Percentiles rank a stretch among this genome's conserved stretches.
Conservation (phyloP, 331 rosid genomes). For the Pyrus hybrid region DNA sequence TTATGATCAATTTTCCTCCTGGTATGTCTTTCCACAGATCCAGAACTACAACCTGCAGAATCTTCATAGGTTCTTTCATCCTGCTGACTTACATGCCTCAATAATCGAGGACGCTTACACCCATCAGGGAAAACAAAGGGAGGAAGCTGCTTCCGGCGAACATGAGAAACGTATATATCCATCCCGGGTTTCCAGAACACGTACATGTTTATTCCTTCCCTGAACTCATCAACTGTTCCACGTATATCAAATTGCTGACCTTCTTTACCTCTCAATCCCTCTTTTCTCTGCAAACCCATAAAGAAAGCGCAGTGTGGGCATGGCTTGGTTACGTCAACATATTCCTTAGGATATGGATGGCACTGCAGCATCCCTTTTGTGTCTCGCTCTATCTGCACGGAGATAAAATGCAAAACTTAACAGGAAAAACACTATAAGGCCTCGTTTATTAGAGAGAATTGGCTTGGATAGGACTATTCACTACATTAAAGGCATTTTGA, state of each 20-base stretch:
- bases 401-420: slow-evolving; percentile 5
- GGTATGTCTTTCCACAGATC: slow-evolving; percentile 43
- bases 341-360: slow-evolving; percentile 92
- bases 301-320: slow-evolving; percentile 91
- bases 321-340: slow-evolving; percentile 56
- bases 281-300: slow-evolving; percentile 96
- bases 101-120: slow-evolving; percentile 50
- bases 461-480: too few relatives aligned
- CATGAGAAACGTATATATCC: slow-evolving; percentile 90
- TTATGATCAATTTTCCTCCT: slow-evolving; percentile 67
- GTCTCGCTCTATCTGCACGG: slow-evolving; percentile 87
- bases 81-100: slow-evolving; percentile 43
- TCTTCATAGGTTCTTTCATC: slow-evolving; percentile 37
- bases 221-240: slow-evolving; percentile 91
- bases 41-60: slow-evolving; percentile 32
- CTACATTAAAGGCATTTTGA: too few relatives aligned
- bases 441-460: too few relatives aligned
- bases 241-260: slow-evolving; percentile 98
- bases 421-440: neutral
- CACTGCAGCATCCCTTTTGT: slow-evolving; percentile 90
- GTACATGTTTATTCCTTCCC: slow-evolving; percentile 73
- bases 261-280: slow-evolving; percentile 89
- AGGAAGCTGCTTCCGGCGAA: slow-evolving; percentile 95
- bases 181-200: slow-evolving; percentile 88
- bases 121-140: slow-evolving; percentile 87